Evolutionary conservation across 768 basidiomycete genomes (phyloP).

Genomic region (Tremella fuciformis): DNA sequence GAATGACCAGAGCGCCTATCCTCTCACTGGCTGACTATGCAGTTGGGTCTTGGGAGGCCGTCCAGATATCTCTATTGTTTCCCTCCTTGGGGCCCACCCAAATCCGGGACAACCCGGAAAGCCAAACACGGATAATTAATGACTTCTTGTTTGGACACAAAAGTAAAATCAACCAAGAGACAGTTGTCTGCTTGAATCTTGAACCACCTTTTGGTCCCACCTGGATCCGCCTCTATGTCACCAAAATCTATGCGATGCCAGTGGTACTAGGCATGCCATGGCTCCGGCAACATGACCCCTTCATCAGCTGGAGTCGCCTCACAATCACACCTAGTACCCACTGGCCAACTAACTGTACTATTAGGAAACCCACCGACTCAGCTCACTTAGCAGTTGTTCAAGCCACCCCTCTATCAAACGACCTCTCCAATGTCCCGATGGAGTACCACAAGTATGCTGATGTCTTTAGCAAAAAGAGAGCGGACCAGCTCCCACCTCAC

Average conservation of each 20-base stretch:
- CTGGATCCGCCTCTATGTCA: slow-evolving; percentile 4
- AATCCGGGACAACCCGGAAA: too few relatives aligned
- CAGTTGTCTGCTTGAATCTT: slow-evolving; percentile 3
- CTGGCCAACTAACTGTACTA: neutral
- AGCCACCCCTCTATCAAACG: neutral
- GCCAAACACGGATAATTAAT: too few relatives aligned
- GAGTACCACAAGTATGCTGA: slow-evolving; percentile 3
- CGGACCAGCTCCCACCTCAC: neutral
- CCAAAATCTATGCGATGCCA: slow-evolving; percentile 7
- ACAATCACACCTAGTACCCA: slow-evolving; percentile 7
- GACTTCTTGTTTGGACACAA: neutral
- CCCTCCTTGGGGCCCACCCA: too few relatives aligned
- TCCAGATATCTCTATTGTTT: too few relatives aligned
- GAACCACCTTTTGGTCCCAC: neutral
- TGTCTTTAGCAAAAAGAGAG: slow-evolving; percentile 4
- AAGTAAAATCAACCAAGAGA: neutral
- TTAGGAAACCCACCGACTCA: neutral
- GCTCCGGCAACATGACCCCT: slow-evolving; percentile 16
- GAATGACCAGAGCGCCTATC: too few relatives aligned
- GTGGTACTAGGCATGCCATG: slow-evolving; percentile 19
- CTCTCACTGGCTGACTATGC: too few relatives aligned
- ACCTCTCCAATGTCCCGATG: neutral
- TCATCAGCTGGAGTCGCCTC: slow-evolving; percentile 9
- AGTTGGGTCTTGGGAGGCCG: too few relatives aligned
- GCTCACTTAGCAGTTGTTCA: neutral